Conservation (phyloP, 768 basidiomycete genomes). For the Psilocybe tampanensis region DNA sequence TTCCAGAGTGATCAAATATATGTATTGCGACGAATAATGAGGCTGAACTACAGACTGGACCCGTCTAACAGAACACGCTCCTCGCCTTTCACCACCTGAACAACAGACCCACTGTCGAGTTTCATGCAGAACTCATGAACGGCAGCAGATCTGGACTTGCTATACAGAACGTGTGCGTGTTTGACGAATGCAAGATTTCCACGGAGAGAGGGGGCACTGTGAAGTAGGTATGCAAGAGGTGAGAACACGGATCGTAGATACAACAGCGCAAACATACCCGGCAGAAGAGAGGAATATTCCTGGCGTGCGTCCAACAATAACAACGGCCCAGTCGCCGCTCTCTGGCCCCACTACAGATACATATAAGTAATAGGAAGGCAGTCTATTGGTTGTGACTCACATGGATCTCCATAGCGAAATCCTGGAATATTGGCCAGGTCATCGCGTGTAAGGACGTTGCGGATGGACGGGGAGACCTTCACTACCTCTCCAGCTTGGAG, state of each 20-base stretch:
- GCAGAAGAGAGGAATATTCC: neutral
- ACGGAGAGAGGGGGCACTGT: neutral
- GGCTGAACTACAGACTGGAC: neutral
- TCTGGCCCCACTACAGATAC: neutral
- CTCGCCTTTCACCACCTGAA: neutral
- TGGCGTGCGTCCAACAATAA: neutral
- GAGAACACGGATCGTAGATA: neutral
- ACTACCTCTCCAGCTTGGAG: neutral
- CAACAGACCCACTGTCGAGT: neutral
- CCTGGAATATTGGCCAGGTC: neutral
- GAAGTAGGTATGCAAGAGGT: neutral
- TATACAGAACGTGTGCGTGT: neutral
- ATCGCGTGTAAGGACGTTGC: neutral
- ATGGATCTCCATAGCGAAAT: neutral
- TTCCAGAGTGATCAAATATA: too few relatives aligned
- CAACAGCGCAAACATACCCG: neutral
- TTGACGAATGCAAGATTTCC: neutral
- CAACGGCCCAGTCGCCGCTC: neutral
- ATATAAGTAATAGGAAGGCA: neutral
- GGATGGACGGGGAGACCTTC: neutral
- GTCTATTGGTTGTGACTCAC: neutral
- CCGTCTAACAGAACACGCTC: neutral
- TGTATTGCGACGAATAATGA: neutral
- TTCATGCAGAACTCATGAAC: neutral
- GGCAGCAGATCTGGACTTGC: neutral